These are phyloP conservation scores for Fraxinus paxiana DNA, from an alignment of 305 asterid genomes.

Conservation along the genomic window DNA sequence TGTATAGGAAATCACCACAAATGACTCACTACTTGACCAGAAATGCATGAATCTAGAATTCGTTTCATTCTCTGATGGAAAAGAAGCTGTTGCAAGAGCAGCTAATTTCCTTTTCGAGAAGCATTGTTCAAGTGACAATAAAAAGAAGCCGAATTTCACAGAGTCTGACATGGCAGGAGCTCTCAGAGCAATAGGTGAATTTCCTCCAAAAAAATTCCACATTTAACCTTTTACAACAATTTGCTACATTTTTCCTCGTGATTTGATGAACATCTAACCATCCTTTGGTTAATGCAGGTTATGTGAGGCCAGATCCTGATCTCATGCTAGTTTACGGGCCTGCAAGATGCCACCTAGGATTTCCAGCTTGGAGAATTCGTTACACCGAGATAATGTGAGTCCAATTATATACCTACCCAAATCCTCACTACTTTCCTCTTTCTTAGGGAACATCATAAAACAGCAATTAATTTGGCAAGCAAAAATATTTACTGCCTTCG, in stretches of 20 bases:
- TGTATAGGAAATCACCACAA: slow-evolving; percentile 37
- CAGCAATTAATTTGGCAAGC: slow-evolving; percentile 13
- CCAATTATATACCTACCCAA: slow-evolving; percentile 1
- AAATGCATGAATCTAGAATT: slow-evolving; percentile 62
- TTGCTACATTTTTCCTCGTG: background rate
- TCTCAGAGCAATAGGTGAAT: slow-evolving; percentile 62
- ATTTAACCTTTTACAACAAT: background rate
- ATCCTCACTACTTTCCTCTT: background rate
- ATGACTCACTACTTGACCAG: slow-evolving; percentile 32
- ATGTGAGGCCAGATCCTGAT: slow-evolving; percentile 74
- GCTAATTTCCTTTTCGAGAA: slow-evolving; percentile 69
- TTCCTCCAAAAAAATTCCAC: background rate
- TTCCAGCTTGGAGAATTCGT: slow-evolving; percentile 96
- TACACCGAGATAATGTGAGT: slow-evolving; percentile 94
- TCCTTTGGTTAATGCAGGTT: slow-evolving; percentile 51
- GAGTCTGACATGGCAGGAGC: slow-evolving; percentile 75
- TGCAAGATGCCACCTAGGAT: slow-evolving; percentile 87
- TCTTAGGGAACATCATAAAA: background rate
- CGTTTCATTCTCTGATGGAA: slow-evolving; percentile 71
- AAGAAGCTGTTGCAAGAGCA: slow-evolving; percentile 79
- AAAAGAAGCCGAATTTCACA: slow-evolving; percentile 51
- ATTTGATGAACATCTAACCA: background rate
- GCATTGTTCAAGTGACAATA: slow-evolving; percentile 35
- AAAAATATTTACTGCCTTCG: background rate
- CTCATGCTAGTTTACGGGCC: slow-evolving; percentile 85